Evolutionary conservation across 495 filamentous ascomycete species (phyloP).

Genomic region (Durotheca rogersii): DNA sequence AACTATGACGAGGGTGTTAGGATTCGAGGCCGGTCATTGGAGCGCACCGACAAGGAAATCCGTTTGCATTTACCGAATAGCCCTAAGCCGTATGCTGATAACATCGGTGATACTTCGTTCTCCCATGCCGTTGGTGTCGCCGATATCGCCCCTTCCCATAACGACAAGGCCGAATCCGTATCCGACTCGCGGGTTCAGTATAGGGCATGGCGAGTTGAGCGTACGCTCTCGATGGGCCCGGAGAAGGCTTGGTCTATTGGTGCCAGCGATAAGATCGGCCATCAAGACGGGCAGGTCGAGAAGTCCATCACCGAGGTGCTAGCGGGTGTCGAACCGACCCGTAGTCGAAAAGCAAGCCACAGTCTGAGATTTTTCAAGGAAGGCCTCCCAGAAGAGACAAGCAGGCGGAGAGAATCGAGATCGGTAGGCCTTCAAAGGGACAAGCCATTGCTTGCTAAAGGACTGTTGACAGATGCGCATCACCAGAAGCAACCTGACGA

Average conservation of each 20-base stretch:
- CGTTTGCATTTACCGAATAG: constrained; percentile 26
- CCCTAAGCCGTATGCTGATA: constrained; percentile 28
- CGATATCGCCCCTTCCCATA: constrained; percentile 13
- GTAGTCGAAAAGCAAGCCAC: constrained; percentile 93
- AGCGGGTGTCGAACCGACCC: constrained; percentile 72
- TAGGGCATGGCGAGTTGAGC: constrained; percentile 47
- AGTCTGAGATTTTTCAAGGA: constrained; percentile 91
- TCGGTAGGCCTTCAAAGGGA: constrained; percentile 33
- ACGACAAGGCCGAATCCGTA: constrained; percentile 18
- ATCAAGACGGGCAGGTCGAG: constrained; percentile 62
- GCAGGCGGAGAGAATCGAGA: constrained; percentile 44
- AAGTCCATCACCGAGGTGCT: constrained; percentile 82
- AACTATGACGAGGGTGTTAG: constrained; percentile 34
- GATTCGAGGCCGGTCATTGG: constrained; percentile 41
- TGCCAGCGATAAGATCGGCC: constrained; percentile 39
- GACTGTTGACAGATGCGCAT: constrained; percentile 12
- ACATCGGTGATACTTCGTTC: constrained; percentile 40
- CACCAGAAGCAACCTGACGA: constrained; percentile 10
- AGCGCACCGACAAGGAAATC: constrained; percentile 47
- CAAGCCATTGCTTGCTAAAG: constrained; percentile 32
- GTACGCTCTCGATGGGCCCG: constrained; percentile 42
- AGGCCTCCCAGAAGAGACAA: constrained; percentile 64
- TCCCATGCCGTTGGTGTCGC: constrained; percentile 10
- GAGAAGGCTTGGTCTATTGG: constrained; percentile 61
- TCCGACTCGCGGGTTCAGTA: constrained; percentile 42